Base-by-base conservation (phyloP, 2,329 filamentous ascomycete genomes). In the Aspergillus proliferans region DNA sequence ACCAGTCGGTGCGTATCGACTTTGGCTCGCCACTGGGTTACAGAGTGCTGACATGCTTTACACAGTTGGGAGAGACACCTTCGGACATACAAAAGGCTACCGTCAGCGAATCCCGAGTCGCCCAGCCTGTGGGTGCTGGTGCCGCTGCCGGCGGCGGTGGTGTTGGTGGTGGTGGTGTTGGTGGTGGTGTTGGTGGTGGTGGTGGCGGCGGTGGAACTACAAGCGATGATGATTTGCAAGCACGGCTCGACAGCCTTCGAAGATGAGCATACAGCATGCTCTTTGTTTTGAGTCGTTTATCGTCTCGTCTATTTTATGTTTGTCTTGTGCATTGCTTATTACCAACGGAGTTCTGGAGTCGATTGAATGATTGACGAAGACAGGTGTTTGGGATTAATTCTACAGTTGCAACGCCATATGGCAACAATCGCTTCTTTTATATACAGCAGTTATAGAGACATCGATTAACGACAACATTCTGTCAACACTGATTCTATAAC, bases 161-260 rank as follows among this genome's bases (percentile, higher is more conserved):
- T 26, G 66, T 64, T 26, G 26, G 26, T 9, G 26, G 26, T 9
- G 26, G 26, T 4, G 71, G 75, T 21, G 68, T 61, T 24, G 66
- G 64, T 26, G 10, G 26, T 10, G 26, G 24, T 8, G 24, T 6
- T 9, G 71, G 76, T 15, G 15, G 1, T 15, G 67, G 62, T 26
- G 66, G 64, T 26, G 24, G 24, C 24, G 24, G 26, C 26, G 26
- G 26, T 12, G 71, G 76, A 64, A 57, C 84, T 60, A 75, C 81
- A 4, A 84, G 72, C 45, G 91, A 96, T 62, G 89, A 96, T 63
- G 93, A 96, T 67, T 81, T 98, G 22, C 91, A 97, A 74, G 92
- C 93, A 55, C 83, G 93, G 51, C 79, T 98, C 46, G 89, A 97
- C 67, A 95, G 91, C 69, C 75, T 97, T 56, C 80, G 87, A 64